Percentiles rank a stretch among this genome's conserved stretches.
These are phyloP conservation scores for Capsicum rhomboideum DNA, from an alignment of 257 asterid species.

Conservation along the genomic window DNA sequence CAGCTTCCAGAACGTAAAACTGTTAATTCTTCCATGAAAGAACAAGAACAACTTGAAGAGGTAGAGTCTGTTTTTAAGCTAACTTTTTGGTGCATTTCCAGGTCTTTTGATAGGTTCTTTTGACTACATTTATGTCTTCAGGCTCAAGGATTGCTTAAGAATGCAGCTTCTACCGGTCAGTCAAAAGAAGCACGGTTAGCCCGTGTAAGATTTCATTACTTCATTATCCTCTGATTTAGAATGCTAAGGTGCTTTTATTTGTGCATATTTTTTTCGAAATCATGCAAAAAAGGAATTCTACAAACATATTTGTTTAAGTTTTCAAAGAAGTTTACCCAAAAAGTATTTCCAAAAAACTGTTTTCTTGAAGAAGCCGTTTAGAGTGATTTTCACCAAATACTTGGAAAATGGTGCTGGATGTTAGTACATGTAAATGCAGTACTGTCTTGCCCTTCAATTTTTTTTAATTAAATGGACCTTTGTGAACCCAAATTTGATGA, in stretches of 20 bases:
- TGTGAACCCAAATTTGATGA: background rate
- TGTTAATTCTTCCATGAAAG: slow-evolving; percentile 43
- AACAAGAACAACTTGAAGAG: slow-evolving; percentile 92
- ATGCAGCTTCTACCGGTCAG: slow-evolving; percentile 80
- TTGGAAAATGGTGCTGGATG: background rate
- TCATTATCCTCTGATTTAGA: background rate
- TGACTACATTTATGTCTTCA: slow-evolving; percentile 30
- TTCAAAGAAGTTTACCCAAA: background rate
- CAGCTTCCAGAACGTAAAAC: slow-evolving; percentile 42
- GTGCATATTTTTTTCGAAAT: background rate
- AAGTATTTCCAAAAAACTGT: background rate
- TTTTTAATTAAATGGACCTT: background rate
- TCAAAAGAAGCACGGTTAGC: slow-evolving; percentile 98
- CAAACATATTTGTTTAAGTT: background rate
- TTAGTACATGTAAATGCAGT: background rate
- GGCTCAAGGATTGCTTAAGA: slow-evolving; percentile 97
- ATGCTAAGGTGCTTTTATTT: background rate
- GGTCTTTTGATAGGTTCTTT: slow-evolving; percentile 6
- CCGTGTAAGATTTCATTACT: slow-evolving; percentile 49
- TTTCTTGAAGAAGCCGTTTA: background rate
- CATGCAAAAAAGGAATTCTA: background rate
- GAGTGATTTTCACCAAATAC: background rate
- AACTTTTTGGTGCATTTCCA: slow-evolving; percentile 3
- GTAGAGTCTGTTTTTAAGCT: slow-evolving; percentile 27
- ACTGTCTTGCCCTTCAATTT: background rate